Percentiles rank a stretch among this genome's conserved stretches.
These are phyloP conservation scores for Curvularia lunata DNA, from an alignment of 2,329 filamentous ascomycete genomes.

Conservation along the genomic window DNA sequence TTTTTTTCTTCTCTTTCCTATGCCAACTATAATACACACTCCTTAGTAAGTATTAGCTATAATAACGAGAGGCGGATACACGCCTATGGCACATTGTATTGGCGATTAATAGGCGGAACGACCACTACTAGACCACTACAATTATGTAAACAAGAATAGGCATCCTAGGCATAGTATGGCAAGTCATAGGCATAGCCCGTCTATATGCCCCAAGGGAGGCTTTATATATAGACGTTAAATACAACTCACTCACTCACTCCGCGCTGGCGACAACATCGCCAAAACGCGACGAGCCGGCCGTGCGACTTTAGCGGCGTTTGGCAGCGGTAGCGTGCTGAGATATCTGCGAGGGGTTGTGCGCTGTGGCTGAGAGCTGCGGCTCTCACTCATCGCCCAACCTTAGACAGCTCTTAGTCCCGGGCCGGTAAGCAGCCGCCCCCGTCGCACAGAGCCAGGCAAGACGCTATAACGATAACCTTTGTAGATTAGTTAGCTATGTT, in stretches of 20 bases:
- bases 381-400: conserved; percentile 1
- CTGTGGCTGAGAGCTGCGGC: conserved; percentile 3
- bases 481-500: neutral
- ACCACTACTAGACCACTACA: too few relatives aligned
- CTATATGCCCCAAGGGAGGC: too few relatives aligned
- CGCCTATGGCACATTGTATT: too few relatives aligned
- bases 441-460: neutral
- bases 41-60: too few relatives aligned
- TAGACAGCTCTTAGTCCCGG: conserved; percentile 2
- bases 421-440: neutral
- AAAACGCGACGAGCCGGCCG: neutral
- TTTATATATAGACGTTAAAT: too few relatives aligned
- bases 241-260: neutral
- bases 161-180: too few relatives aligned
- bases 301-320: neutral
- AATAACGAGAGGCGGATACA: too few relatives aligned
- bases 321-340: neutral
- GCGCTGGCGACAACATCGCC: conserved; percentile 1
- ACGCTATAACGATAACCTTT: conserved; percentile 1
- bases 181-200: too few relatives aligned
- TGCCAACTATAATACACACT: too few relatives aligned
- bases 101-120: too few relatives aligned
- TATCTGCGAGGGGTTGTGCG: neutral
- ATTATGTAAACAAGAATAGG: too few relatives aligned
- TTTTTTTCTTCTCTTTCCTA: too few relatives aligned